These are phyloP conservation scores for Daucus carota DNA, from an alignment of 129 eudicot genomes.

Conservation along the genomic window DH1_v3.0 NC_030389.2:45490001-45490500, in stretches of 20 bases:
- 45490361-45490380: conserved; percentile 5
- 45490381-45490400: neutral
- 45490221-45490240: conserved; percentile 49
- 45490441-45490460: conserved; percentile 42
- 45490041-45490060: conserved; percentile 61
- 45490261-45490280: conserved; percentile 7
- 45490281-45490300: neutral
- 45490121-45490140: conserved; percentile 76
- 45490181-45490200: conserved; percentile 88
- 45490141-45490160: conserved; percentile 94
- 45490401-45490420: conserved; percentile 55
- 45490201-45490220: conserved; percentile 75
- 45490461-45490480: conserved; percentile 37
- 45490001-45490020: conserved; percentile 82
- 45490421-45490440: conserved; percentile 44
- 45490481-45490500: conserved; percentile 61
- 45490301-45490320: conserved; percentile 1
- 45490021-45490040: conserved; percentile 69
- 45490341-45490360: neutral
- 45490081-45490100: conserved; percentile 99
- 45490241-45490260: conserved; percentile 53
- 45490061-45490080: conserved; percentile 96
- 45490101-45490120: conserved; percentile 89
- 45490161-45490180: conserved; percentile 93
- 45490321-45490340: conserved; percentile 10